phyloP scores from a whole-genome alignment of 352 stramenopile genomes.

The Globisporangium apiculatum region DNA sequence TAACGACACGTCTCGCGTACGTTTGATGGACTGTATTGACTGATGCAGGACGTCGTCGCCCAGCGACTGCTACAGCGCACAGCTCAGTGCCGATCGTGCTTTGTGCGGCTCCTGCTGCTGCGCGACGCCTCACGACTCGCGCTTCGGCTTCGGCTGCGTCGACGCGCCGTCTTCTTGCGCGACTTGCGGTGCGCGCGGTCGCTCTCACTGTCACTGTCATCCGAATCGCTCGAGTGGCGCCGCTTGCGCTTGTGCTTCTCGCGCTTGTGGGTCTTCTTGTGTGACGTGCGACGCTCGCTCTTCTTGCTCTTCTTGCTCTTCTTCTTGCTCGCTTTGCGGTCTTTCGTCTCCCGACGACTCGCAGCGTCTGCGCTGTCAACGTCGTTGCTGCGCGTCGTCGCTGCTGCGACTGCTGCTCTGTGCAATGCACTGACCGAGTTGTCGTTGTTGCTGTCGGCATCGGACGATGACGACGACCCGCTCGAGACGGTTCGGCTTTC shows the following conservation, averaged over 20 bases:
- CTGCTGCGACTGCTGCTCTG: no score
- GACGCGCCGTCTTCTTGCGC: slow-evolving; percentile 11
- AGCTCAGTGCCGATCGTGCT: background rate
- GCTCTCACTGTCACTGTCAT: slow-evolving; percentile 9
- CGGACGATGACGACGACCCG: background rate
- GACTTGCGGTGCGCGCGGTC: slow-evolving; percentile 23
- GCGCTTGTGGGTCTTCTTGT: slow-evolving; percentile 15
- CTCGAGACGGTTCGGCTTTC: background rate
- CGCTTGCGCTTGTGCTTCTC: slow-evolving; percentile 34
- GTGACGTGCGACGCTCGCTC: slow-evolving; percentile 6
- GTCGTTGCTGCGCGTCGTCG: background rate
- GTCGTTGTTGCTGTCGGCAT: background rate
- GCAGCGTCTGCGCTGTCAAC: no score
- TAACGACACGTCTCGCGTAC: no score
- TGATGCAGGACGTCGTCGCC: background rate
- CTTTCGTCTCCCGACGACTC: slow-evolving; percentile 13
- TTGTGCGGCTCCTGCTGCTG: slow-evolving; percentile 7
- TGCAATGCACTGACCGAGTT: background rate
- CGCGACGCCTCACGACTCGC: slow-evolving; percentile 5
- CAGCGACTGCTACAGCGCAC: background rate
- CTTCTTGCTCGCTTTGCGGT: slow-evolving; percentile 5
- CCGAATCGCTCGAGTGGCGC: slow-evolving; percentile 15
- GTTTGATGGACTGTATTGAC: no score
- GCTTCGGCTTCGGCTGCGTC: slow-evolving; percentile 18
- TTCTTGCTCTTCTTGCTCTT: slow-evolving; percentile 16